Evolutionary conservation across 768 basidiomycete species (phyloP).

Genomic region (Mycena capillaripes): DNA sequence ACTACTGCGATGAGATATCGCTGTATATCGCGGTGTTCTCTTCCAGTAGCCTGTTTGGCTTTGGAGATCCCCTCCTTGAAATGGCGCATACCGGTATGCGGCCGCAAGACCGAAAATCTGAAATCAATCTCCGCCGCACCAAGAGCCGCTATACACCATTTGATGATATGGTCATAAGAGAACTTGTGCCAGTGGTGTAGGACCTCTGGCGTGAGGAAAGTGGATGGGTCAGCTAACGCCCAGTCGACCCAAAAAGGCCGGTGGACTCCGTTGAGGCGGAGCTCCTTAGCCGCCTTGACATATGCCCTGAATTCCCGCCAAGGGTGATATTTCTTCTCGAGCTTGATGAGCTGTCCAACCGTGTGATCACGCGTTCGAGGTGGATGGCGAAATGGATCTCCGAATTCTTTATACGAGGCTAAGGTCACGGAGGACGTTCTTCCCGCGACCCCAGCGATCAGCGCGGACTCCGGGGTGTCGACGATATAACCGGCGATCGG

Average conservation of each 20-base stretch:
- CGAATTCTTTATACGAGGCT: constrained; percentile 35
- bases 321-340: not conserved
- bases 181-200: not conserved
- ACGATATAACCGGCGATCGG: constrained; percentile 36
- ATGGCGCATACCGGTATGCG: too few relatives aligned
- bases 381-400: constrained; percentile 33
- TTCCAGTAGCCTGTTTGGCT: too few relatives aligned
- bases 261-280: not conserved
- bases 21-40: too few relatives aligned
- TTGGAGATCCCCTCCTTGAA: too few relatives aligned
- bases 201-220: not conserved
- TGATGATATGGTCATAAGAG: not conserved
- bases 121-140: too few relatives aligned
- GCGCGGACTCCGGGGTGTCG: constrained; percentile 36
- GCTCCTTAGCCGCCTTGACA: not conserved
- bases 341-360: constrained; percentile 3
- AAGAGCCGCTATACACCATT: not conserved
- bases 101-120: too few relatives aligned
- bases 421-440: constrained; percentile 37
- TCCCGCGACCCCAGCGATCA: constrained; percentile 29
- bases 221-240: not conserved
- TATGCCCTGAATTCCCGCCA: not conserved
- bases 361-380: constrained; percentile 28
- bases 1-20: not conserved
- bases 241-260: not conserved